Evolutionary conservation across 352 stramenopile genomes (phyloP).

Genomic region (Pythium dissotocum): DNA sequence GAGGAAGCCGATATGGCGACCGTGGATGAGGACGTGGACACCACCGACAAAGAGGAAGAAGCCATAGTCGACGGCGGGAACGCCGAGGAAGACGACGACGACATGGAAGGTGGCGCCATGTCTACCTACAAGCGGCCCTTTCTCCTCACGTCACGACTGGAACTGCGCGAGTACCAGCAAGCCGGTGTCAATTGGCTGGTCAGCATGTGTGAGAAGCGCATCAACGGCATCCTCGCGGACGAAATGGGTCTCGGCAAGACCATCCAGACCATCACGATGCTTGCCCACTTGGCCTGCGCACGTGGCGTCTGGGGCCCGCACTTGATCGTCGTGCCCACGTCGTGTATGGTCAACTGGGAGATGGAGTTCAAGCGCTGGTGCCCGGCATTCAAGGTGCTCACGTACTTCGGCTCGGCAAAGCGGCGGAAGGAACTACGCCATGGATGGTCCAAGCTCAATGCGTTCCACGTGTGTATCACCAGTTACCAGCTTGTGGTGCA

Average conservation of each 20-base stretch:
- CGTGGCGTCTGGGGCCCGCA: slow-evolving; percentile 97
- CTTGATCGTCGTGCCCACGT: slow-evolving; percentile 98
- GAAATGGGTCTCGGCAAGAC: slow-evolving; percentile 97
- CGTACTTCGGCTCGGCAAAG: slow-evolving; percentile 98
- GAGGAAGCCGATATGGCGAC: background rate
- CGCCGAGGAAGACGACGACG: slow-evolving; percentile 15
- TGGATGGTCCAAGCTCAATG: slow-evolving; percentile 96
- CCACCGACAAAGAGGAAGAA: slow-evolving; percentile 24
- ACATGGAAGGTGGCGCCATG: background rate
- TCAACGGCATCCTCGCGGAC: slow-evolving; percentile 99
- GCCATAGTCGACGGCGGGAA: background rate
- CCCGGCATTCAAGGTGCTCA: slow-evolving; percentile 96
- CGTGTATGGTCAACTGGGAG: slow-evolving; percentile 99
- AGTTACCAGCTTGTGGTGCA: slow-evolving; percentile 98
- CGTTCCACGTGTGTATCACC: slow-evolving; percentile 98
- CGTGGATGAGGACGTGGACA: background rate
- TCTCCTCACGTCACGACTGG: slow-evolving; percentile 62
- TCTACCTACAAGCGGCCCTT: slow-evolving; percentile 58
- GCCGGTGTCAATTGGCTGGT: slow-evolving; percentile 97
- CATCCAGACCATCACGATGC: slow-evolving; percentile 98
- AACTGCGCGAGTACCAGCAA: slow-evolving; percentile 72
- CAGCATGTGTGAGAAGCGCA: slow-evolving; percentile 94
- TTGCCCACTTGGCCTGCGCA: slow-evolving; percentile 93
- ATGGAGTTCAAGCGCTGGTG: slow-evolving; percentile 99
- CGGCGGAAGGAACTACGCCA: slow-evolving; percentile 86